A percentile compares a stretch with the other conserved stretches of the same genome.
These are phyloP conservation scores for Leishmania guyanensis DNA, from an alignment of 208 protist genomes.

Conservation along the genomic window DNA sequence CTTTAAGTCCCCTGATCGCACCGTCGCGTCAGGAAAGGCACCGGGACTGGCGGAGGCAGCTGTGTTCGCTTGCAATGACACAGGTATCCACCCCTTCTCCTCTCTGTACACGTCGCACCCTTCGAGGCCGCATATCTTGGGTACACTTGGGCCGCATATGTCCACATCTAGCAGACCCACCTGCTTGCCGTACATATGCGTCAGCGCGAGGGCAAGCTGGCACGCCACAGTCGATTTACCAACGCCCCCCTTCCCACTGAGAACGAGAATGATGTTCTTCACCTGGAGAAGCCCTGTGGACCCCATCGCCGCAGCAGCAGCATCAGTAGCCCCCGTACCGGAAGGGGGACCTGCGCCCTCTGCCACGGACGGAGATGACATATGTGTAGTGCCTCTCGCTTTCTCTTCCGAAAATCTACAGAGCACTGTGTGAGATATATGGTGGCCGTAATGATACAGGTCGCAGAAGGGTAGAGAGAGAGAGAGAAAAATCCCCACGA, in stretches of 20 bases:
- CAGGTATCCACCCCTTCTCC: conserved; percentile 83
- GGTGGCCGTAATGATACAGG: neutral
- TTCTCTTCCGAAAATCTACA: neutral
- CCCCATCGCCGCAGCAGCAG: neutral
- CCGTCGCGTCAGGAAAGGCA: neutral
- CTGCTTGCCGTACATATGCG: conserved; percentile 64
- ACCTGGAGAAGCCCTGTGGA: conserved; percentile 59
- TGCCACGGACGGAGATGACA: neutral
- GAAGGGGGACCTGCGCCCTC: neutral
- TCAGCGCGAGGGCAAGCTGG: conserved; percentile 95
- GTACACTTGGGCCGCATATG: conserved; percentile 94
- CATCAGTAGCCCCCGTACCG: neutral
- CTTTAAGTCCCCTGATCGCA: conserved; percentile 44
- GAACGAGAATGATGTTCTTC: conserved; percentile 97
- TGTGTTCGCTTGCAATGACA: conserved; percentile 37
- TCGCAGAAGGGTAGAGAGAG: neutral
- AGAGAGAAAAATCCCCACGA: neutral
- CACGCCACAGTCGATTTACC: conserved; percentile 98
- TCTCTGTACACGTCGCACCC: conserved; percentile 85
- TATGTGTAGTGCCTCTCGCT: neutral
- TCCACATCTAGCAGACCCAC: conserved; percentile 94
- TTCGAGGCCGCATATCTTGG: conserved; percentile 97
- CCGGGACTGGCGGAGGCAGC: conserved; percentile 3
- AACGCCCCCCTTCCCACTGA: conserved; percentile 99
- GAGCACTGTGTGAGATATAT: neutral